These are phyloP conservation scores for Agaricus blazei DNA, from an alignment of 768 basidiomycete genomes.

Conservation along the genomic window DNA sequence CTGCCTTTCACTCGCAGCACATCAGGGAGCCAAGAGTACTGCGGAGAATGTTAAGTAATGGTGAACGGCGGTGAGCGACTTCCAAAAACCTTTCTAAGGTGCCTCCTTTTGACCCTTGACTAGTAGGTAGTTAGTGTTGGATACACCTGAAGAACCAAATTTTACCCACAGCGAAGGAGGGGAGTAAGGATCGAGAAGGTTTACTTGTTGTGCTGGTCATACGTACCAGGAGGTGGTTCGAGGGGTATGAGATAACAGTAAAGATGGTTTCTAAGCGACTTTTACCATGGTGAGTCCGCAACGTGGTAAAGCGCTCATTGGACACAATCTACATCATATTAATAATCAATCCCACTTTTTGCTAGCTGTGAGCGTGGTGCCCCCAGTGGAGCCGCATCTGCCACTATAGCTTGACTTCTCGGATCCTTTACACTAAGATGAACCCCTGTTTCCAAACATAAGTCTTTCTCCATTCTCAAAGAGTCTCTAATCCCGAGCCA, in stretches of 20 bases:
- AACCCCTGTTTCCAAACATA: no score
- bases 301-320: no score
- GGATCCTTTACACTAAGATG: no score
- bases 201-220: slow-evolving; percentile 20
- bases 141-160: neutral
- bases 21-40: slow-evolving; percentile 91
- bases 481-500: no score
- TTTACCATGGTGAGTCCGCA: no score
- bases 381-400: no score
- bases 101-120: slow-evolving; percentile 43
- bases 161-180: slow-evolving; percentile 20
- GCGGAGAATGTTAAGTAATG: neutral
- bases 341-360: no score
- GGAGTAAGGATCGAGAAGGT: slow-evolving; percentile 24
- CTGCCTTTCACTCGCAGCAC: slow-evolving; percentile 81
- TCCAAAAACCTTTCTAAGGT: slow-evolving; percentile 45
- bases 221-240: neutral
- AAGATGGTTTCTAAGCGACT: no score
- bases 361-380: no score
- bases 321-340: no score
- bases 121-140: slow-evolving; percentile 17
- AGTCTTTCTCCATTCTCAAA: no score
- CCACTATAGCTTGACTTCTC: no score
- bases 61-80: neutral
- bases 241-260: neutral